Base-by-base conservation (phyloP, 208 protist genomes). In the Phytomonas sp. region DNA sequence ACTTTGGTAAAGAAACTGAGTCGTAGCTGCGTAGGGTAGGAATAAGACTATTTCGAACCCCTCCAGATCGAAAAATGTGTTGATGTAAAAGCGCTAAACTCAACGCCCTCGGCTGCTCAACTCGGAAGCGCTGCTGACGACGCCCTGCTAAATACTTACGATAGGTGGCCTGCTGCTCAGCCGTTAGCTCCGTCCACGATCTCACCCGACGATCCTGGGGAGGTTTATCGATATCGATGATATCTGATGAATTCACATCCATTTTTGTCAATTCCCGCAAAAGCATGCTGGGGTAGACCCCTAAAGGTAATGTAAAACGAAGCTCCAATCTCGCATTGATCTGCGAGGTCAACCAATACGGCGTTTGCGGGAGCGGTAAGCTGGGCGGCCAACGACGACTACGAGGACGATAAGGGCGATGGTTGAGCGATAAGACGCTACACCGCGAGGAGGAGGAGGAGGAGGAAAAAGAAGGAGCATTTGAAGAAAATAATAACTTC, bases 11-110 rank as follows among this genome's bases (percentile, higher is more conserved):
- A 10, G 81, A 83, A 7, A 94, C 83, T 33, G 86, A 90, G 76
- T 95, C 87, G 67, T 92, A 93, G 62, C 90, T 87, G 45, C 91
- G 87, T 66, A 92, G 67, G 12, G 91, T 89, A 19, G 91, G 91
- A 29, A 95, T 60, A 29, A 95, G 77, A 70, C 83, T 87, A 52
- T 81, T 78, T 4, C 91, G 83, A 60, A 92, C 77, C 8, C 91
- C 91, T 63, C 80, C 79, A 61, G 79, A 91, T 37, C 91, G 88
- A 70, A 95, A 95, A 33, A 95, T 92, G 60, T 92, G 86, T 59
- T 93, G 88, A 60, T 95, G 88, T 71, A 95, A 63, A 69, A 94
- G 69, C 49, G 87, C 91, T 56, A 92, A 56, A 33, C 79, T 87
- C 42, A 92, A 80, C 2, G 90, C 90, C 26, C 80, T 75, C 34